Evolutionary conservation across 257 asterid species (phyloP), one percentile per base, ranked within the genome.

Genomic region (Leptodermis oblonga): DNA sequence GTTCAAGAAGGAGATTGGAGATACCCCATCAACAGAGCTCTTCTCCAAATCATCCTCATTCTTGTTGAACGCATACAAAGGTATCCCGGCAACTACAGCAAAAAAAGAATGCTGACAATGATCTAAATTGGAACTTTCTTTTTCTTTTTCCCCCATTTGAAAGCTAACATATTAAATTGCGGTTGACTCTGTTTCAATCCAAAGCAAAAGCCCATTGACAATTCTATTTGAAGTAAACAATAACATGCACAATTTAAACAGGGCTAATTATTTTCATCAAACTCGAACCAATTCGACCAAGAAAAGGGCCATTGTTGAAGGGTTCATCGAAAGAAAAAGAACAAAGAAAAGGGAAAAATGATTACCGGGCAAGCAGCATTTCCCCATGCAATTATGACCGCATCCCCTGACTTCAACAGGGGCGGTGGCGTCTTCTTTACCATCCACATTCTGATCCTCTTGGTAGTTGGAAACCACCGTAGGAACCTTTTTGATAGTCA

Each of bases 401-500:
- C 92, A 87, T 54, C 87, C 86, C 55, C 41, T 67, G 52, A 68
- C 70, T 74, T 52, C 60, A 55, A 64, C 14, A 52, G 71, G 53
- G 25, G 54, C 23, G 68, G 69, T 42, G 70, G 72, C 71, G 66
- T 81, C 75, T 23, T 82, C 88, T n/a, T 65, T 6, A 22, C 34
- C 31, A n/a, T n/a, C 51, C 11, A 18, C 8, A 65, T 45, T 28
- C 25, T 48, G 70, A 75, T 78, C 86, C 66, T 86, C 96, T 45
- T 85, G 95, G 70, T 84, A 82, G 45, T 89, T 89, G 23, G 95
- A 89, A 53, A 85, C 78, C 70, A 87, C 78, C 62, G 95, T 85
- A 5, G 96, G 80, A 56, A 89, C 92, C 83, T 85, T 85, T 73
- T 77, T 89, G 59, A 89, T 87, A 13, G 95, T 89, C 90, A 87